Percentiles rank a stretch among this genome's conserved stretches.
These are phyloP conservation scores for Ulmus americana DNA, from an alignment of 331 rosid genomes.

Conservation along the genomic window DNA sequence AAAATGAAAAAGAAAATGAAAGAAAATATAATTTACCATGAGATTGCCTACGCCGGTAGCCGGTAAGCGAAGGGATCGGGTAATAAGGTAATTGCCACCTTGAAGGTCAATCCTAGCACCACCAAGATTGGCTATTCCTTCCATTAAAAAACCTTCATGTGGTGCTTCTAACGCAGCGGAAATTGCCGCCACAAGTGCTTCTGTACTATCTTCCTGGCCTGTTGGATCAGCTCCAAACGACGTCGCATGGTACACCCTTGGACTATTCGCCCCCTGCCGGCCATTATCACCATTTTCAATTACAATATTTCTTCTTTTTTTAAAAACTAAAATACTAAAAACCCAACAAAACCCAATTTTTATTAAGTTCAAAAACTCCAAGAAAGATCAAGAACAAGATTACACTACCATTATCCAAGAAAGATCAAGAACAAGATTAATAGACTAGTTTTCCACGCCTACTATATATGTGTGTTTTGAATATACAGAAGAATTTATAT, in stretches of 20 bases:
- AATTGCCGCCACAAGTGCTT: constrained; percentile 56
- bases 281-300: constrained; percentile 12
- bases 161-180: constrained; percentile 45
- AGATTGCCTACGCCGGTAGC: constrained; percentile 58
- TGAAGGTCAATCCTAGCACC: constrained; percentile 63
- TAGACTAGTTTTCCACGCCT: neutral
- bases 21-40: constrained; percentile 38
- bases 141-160: constrained; percentile 43
- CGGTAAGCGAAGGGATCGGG: constrained; percentile 53
- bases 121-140: constrained; percentile 62
- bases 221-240: constrained; percentile 84
- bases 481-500: neutral
- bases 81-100: constrained; percentile 67
- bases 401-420: neutral
- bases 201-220: constrained; percentile 65
- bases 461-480: neutral
- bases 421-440: neutral
- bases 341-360: neutral
- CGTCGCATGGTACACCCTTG: constrained; percentile 51
- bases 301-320: too few relatives aligned
- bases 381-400: neutral
- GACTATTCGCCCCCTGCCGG: constrained; percentile 37
- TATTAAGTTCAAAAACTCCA: neutral
- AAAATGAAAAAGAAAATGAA: neutral
- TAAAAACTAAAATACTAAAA: too few relatives aligned